phyloP scores from a whole-genome alignment of 306 rosid genomes.

The Quercus variabilis region DNA sequence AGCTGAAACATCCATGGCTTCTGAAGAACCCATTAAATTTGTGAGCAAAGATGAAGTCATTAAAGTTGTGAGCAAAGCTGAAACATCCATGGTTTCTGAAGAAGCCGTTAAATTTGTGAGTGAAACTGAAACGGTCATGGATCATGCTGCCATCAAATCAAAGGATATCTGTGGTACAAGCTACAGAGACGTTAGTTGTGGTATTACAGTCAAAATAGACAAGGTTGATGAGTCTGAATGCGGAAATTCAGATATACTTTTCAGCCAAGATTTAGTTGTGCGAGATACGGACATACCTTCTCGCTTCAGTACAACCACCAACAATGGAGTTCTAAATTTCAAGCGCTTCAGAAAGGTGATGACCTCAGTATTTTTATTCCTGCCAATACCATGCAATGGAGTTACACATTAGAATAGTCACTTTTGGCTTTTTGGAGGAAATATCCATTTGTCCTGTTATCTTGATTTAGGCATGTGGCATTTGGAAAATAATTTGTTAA shows the following conservation, averaged over 20 bases:
- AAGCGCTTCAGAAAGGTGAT: conserved; percentile 82
- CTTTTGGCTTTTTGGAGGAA: neutral
- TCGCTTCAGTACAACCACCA: conserved; percentile 24
- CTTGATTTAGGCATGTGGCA: neutral
- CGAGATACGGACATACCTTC: conserved; percentile 33
- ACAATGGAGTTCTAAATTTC: conserved; percentile 51
- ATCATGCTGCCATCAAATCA: conserved; percentile 6
- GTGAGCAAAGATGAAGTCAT: conserved; percentile 15
- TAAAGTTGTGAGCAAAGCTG: conserved; percentile 18
- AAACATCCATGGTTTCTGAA: neutral
- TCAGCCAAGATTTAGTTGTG: conserved; percentile 61
- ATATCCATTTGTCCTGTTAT: neutral
- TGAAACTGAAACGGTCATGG: conserved; percentile 26
- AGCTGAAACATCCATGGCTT: conserved; percentile 14
- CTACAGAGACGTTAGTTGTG: conserved; percentile 25
- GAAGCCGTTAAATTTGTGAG: neutral
- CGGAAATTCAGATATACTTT: conserved; percentile 47
- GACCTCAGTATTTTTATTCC: conserved; percentile 16
- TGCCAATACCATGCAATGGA: neutral
- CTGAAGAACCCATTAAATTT: conserved; percentile 47
- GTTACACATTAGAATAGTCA: neutral
- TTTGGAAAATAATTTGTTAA: neutral
- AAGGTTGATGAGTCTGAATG: conserved; percentile 42
- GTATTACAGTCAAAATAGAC: conserved; percentile 39
- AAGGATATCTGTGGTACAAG: conserved; percentile 21